Evolutionary conservation across 2,329 filamentous ascomycete genomes (phyloP).

Genomic region (Diaporthe batatas): DNA sequence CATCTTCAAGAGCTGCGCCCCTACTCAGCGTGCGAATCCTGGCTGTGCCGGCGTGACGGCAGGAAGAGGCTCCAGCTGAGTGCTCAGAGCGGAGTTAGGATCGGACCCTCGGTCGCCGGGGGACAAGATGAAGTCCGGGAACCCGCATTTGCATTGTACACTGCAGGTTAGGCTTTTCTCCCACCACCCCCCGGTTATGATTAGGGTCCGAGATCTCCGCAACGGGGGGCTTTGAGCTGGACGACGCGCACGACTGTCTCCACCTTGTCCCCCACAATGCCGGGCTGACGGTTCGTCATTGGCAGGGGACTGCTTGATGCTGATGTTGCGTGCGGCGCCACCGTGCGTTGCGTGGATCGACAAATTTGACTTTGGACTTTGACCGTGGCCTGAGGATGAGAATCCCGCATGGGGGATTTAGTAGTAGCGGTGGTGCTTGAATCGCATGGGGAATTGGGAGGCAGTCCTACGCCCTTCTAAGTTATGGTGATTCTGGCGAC

Average conservation of each 20-base stretch:
- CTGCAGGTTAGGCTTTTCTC: not conserved
- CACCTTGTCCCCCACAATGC: conserved; percentile 13
- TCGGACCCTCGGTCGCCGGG: not conserved
- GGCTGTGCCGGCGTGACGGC: too few relatives aligned
- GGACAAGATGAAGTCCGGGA: not conserved
- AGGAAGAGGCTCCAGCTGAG: too few relatives aligned
- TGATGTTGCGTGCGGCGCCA: conserved; percentile 19
- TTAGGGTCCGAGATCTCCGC: conserved; percentile 29
- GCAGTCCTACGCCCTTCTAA: not conserved
- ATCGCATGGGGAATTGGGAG: not conserved
- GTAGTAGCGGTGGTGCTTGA: too few relatives aligned
- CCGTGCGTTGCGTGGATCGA: conserved; percentile 18
- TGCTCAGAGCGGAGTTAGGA: too few relatives aligned
- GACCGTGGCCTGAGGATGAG: not conserved
- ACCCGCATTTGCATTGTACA: not conserved
- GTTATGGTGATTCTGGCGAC: too few relatives aligned
- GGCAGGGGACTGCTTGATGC: conserved; percentile 12
- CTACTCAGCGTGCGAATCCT: not conserved
- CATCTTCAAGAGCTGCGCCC: conserved; percentile 15
- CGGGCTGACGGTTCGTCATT: conserved; percentile 14
- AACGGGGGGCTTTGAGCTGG: not conserved
- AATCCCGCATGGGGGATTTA: not conserved
- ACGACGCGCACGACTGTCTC: conserved; percentile 19
- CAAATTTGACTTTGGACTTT: not conserved
- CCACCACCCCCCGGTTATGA: not conserved